These are phyloP conservation scores for Rhizoclosmatium globosum DNA, from an alignment of 192 early-diverging fungal genomes.

Conservation along the genomic window DNA sequence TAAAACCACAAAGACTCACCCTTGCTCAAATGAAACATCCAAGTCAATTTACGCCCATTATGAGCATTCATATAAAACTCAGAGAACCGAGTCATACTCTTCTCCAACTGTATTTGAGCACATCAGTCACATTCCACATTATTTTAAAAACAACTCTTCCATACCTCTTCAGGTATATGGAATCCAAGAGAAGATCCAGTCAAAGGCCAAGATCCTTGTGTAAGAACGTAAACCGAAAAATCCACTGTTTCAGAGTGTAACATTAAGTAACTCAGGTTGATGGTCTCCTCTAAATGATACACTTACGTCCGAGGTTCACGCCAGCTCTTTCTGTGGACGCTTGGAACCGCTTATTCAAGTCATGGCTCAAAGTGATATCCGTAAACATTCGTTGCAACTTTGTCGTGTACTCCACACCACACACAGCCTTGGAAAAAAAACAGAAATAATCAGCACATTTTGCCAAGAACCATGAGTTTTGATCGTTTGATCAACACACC, in stretches of 20 bases:
- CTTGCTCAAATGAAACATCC: slow-evolving; percentile 83
- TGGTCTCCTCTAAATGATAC: background rate
- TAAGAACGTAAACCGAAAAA: slow-evolving; percentile 79
- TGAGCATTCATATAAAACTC: slow-evolving; percentile 75
- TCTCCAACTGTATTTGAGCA: slow-evolving; percentile 61
- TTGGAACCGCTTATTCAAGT: slow-evolving; percentile 65
- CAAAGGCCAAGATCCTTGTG: slow-evolving; percentile 85
- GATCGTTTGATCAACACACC: slow-evolving; percentile 42
- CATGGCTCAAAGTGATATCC: slow-evolving; percentile 79
- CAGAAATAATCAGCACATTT: slow-evolving; percentile 12
- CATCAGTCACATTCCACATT: background rate
- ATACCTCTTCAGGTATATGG: slow-evolving; percentile 57
- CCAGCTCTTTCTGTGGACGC: slow-evolving; percentile 51
- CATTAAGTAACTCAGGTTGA: background rate
- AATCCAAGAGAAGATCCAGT: slow-evolving; percentile 39
- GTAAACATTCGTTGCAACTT: slow-evolving; percentile 91
- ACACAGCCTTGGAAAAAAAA: slow-evolving; percentile 60
- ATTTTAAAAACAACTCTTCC: background rate
- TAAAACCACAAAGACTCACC: slow-evolving; percentile 52
- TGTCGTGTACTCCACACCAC: slow-evolving; percentile 85
- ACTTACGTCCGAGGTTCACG: slow-evolving; percentile 60
- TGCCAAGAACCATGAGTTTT: background rate
- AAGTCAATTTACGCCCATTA: slow-evolving; percentile 79
- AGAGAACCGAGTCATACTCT: slow-evolving; percentile 72
- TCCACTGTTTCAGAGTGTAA: slow-evolving; percentile 54